Evolutionary conservation across 2,329 filamentous ascomycete genomes (phyloP).

Genomic region (Aspergillus sp.): DNA sequence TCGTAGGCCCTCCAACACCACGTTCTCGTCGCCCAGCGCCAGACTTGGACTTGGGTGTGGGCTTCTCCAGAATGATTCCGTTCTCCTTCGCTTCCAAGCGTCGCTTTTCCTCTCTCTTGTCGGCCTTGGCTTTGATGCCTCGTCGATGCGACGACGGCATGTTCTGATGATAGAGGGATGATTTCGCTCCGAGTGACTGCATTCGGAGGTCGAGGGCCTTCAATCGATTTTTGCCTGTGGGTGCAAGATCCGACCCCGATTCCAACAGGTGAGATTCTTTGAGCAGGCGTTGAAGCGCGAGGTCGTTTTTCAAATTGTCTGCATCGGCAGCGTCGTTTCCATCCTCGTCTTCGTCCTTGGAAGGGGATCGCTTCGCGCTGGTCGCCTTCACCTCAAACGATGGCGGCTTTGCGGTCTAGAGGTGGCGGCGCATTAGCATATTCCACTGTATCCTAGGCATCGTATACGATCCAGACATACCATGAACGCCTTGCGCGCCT

Average conservation of each 20-base stretch:
- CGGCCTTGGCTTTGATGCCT: slow-evolving; percentile 73
- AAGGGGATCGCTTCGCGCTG: slow-evolving; percentile 17
- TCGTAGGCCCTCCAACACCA: slow-evolving; percentile 70
- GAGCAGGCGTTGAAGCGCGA: slow-evolving; percentile 85
- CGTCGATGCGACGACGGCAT: slow-evolving; percentile 88
- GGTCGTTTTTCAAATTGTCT: slow-evolving; percentile 80
- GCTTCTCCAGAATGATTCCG: slow-evolving; percentile 78
- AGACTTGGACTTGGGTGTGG: slow-evolving; percentile 35
- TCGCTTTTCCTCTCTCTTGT: slow-evolving; percentile 65
- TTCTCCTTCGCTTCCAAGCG: slow-evolving; percentile 82
- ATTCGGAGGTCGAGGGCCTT: slow-evolving; percentile 83
- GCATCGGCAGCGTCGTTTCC: slow-evolving; percentile 61
- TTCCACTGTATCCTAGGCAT: background rate
- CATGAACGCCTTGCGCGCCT: slow-evolving; percentile 78
- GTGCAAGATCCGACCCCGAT: slow-evolving; percentile 53
- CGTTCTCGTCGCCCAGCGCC: slow-evolving; percentile 52
- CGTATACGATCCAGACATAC: slow-evolving; percentile 40
- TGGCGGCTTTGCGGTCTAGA: slow-evolving; percentile 49
- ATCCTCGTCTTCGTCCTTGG: slow-evolving; percentile 38
- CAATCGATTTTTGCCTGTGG: slow-evolving; percentile 70
- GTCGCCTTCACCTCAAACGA: slow-evolving; percentile 28
- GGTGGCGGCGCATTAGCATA: slow-evolving; percentile 10
- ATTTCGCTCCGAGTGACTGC: slow-evolving; percentile 75
- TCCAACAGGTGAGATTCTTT: slow-evolving; percentile 87
- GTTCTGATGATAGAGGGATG: slow-evolving; percentile 70